Percentiles rank a stretch among this genome's conserved stretches.
Evolutionary conservation across 345 rosid species (phyloP).

Genomic region (Xanthoceras sorbifolium): DNA sequence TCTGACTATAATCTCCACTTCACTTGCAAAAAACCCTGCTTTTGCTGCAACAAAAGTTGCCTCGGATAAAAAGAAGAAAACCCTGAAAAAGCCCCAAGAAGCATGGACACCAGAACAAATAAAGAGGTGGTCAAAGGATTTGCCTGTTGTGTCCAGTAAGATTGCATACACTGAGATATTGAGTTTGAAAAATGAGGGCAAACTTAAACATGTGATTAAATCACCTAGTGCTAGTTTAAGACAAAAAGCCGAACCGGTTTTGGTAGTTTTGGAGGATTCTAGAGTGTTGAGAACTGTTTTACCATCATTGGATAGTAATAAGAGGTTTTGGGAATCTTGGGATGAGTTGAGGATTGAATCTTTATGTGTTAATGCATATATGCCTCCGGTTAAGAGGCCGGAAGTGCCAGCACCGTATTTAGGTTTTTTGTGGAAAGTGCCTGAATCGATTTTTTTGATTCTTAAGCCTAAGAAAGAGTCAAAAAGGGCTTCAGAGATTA

Average conservation of each 20-base stretch:
- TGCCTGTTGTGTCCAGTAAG: constrained; percentile 63
- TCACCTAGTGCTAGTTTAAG: constrained; percentile 49
- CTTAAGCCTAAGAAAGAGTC: constrained; percentile 75
- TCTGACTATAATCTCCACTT: constrained; percentile 62
- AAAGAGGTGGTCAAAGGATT: constrained; percentile 67
- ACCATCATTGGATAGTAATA: constrained; percentile 66
- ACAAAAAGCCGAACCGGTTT: constrained; percentile 57
- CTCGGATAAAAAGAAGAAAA: constrained; percentile 47
- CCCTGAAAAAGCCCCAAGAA: constrained; percentile 58
- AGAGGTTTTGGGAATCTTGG: constrained; percentile 86
- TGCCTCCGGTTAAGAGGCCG: constrained; percentile 79
- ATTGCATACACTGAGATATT: constrained; percentile 76
- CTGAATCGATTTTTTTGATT: constrained; percentile 49
- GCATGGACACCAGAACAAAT: constrained; percentile 71
- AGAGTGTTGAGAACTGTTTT: constrained; percentile 76
- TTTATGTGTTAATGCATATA: constrained; percentile 69
- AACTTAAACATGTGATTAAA: constrained; percentile 79
- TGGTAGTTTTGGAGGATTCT: constrained; percentile 85
- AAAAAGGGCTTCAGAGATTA: constrained; percentile 62
- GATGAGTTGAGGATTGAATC: constrained; percentile 64
- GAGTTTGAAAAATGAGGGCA: constrained; percentile 56
- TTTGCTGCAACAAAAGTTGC: constrained; percentile 50
- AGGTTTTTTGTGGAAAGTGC: constrained; percentile 74
- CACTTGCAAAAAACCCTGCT: constrained; percentile 45
- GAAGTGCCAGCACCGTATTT: constrained; percentile 72